Percentiles rank a stretch among this genome's conserved stretches.
These are phyloP conservation scores for Alternaria novae-zelandiae DNA, from an alignment of 2,329 filamentous ascomycete species.

Conservation along the genomic window DNA sequence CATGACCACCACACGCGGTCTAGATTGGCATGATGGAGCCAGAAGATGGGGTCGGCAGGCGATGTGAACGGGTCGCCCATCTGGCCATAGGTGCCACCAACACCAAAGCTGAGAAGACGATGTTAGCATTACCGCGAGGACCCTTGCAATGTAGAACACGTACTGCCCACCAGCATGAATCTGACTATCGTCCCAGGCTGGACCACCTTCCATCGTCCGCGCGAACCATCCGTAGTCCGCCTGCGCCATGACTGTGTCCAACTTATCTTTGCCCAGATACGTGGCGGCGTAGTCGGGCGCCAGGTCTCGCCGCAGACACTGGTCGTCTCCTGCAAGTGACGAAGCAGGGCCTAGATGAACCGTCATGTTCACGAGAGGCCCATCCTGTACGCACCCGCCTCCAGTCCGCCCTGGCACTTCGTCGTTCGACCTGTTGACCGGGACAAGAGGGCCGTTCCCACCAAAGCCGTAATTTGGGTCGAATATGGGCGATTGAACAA, in stretches of 20 bases:
- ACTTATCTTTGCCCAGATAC: neutral
- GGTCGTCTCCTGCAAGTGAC: neutral
- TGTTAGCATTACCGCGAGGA: neutral
- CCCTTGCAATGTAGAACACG: neutral
- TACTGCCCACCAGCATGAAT: conserved; percentile 12
- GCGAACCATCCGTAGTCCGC: conserved; percentile 13
- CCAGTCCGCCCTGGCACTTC: neutral
- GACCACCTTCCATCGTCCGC: conserved; percentile 5
- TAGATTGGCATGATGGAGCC: neutral
- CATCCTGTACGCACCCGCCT: neutral
- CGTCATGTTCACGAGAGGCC: neutral
- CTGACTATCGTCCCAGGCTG: conserved; percentile 4
- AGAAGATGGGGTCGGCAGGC: neutral
- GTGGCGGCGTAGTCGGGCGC: neutral
- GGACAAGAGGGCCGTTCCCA: neutral
- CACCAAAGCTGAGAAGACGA: neutral
- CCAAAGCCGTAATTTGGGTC: neutral
- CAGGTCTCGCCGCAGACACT: neutral
- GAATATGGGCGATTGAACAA: neutral
- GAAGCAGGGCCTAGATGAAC: neutral
- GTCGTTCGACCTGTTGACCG: neutral
- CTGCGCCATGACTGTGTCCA: conserved; percentile 3
- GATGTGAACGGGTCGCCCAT: neutral
- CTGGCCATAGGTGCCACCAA: neutral
- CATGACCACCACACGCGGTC: neutral